Base-by-base conservation (phyloP, 2,329 filamentous ascomycete species). In the Colletotrichum orchidophilum region DNA sequence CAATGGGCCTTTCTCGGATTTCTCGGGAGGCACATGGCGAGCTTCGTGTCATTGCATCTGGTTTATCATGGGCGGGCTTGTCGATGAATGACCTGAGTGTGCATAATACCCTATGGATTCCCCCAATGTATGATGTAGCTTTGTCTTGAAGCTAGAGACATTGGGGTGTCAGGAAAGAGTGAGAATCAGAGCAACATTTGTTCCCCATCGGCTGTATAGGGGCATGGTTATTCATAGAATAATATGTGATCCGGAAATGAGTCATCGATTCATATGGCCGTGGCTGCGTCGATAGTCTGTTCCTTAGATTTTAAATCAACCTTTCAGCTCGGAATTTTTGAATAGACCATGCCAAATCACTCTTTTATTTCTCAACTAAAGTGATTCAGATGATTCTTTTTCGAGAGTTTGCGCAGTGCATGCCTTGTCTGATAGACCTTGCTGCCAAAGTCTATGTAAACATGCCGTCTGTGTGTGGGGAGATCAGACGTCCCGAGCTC, bases 41-140 rank as follows among this genome's bases (percentile, higher is more conserved):
- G 42, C 42, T 63, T 57, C 8, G 18, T 63, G 42, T 63, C 58
- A 49, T 29, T 54, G 63, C 68, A n/a, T 63, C 68, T 58, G 29
- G 29, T 58, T 6, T 15, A 15, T 29, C 31, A 46, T 27, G 68
- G 52, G 42, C 1, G 15, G 24, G 68, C 68, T 57, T 67, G 52
- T 62, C 18, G 62, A 57, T 15, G 53, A 15, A 18, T 27, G 29
- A 35, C 15, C 9, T 9, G 39, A 1, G 18, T 46, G 2, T 46
- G 39, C 21, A 5, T 46, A 21, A 11, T 11, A 33, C 9, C 39
- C 11, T 11, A 15, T 46, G n/a, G 18, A 21, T 46, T 21, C 39
- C 18, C 8, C 5, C 8, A 9, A 18, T 46, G 18, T 21, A 21
- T 9, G 18, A n/a, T 46, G 7, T 46, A 4, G 18, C 1, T 46